Evolutionary conservation across 805 yeast species (phyloP).

Genomic region (Metschnikowia koreensis): DNA sequence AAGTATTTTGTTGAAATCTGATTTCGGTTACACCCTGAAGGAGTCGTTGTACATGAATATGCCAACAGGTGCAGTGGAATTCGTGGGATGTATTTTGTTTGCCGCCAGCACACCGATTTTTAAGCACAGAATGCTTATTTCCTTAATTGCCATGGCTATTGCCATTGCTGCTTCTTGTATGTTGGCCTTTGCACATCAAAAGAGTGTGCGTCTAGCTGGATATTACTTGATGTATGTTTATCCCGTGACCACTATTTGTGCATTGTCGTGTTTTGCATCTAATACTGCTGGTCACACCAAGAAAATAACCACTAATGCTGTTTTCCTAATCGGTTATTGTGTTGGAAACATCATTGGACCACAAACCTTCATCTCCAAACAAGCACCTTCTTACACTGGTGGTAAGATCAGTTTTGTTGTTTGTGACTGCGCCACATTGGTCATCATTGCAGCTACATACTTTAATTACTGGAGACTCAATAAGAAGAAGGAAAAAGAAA

Average conservation of each 20-base stretch:
- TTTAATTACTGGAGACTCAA: slow-evolving; percentile 14
- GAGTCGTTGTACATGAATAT: slow-evolving; percentile 25
- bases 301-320: slow-evolving; percentile 32
- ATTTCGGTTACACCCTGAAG: slow-evolving; percentile 24
- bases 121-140: slow-evolving; percentile 32
- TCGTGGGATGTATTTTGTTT: slow-evolving; percentile 28
- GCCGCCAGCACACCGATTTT: slow-evolving; percentile 22
- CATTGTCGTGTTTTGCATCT: slow-evolving; percentile 25
- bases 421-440: slow-evolving; percentile 20
- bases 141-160: slow-evolving; percentile 23
- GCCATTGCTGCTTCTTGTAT: slow-evolving; percentile 15
- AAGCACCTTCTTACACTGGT: slow-evolving; percentile 44
- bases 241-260: slow-evolving; percentile 26
- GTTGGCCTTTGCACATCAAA: slow-evolving; percentile 15
- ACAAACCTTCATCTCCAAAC: slow-evolving; percentile 25
- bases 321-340: slow-evolving; percentile 33
- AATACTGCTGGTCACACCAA: slow-evolving; percentile 32
- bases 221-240: slow-evolving; percentile 35
- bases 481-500: slow-evolving; percentile 13
- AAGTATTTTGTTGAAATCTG: slow-evolving; percentile 26
- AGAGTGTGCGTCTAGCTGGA: slow-evolving; percentile 24
- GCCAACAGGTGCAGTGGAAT: slow-evolving; percentile 27
- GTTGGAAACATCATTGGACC: slow-evolving; percentile 27
- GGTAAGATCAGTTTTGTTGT: slow-evolving; percentile 42
- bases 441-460: slow-evolving; percentile 20